Conservation (phyloP, 2,329 filamentous ascomycete species). For the Graphium sp. region DNA sequence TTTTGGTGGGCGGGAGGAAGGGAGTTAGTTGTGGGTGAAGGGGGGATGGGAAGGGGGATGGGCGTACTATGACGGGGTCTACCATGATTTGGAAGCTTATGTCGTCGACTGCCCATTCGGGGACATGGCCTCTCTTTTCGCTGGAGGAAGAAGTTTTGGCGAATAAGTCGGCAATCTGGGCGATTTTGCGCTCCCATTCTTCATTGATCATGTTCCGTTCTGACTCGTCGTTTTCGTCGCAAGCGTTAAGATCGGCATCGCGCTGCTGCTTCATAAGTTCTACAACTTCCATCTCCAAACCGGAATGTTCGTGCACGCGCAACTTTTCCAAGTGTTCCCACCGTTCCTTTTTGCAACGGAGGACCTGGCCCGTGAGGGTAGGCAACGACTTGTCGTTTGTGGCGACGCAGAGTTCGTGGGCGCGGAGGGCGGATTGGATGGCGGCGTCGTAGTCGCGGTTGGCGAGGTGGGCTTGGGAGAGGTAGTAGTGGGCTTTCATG, state of each 20-base stretch:
- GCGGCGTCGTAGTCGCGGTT: conserved; percentile 48
- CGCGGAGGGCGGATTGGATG: conserved; percentile 48
- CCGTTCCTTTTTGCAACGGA: conserved; percentile 68
- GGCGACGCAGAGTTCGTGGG: conserved; percentile 53
- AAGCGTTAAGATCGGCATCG: conserved; percentile 17
- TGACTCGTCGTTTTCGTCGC: conserved; percentile 24
- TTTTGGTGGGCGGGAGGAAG: conserved; percentile 4
- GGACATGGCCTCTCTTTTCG: conserved; percentile 40
- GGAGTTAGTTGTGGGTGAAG: not conserved
- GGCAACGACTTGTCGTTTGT: conserved; percentile 50
- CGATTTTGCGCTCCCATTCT: conserved; percentile 29
- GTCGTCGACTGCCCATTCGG: conserved; percentile 63
- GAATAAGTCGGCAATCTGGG: conserved; percentile 27
- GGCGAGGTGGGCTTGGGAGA: conserved; percentile 68
- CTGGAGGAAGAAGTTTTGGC: conserved; percentile 26
- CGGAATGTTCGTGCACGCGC: conserved; percentile 34
- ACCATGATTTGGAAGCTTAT: conserved; percentile 61
- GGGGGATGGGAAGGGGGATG: not conserved
- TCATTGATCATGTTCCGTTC: conserved; percentile 28
- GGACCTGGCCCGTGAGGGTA: conserved; percentile 55
- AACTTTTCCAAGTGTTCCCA: conserved; percentile 63
- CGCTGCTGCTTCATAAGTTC: conserved; percentile 28
- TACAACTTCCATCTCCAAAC: conserved; percentile 44
- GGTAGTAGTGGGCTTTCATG: conserved; percentile 73
- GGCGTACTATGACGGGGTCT: conserved; percentile 43